phyloP scores from a whole-genome alignment of 169 alveolate species.

The Theileria equi region DNA sequence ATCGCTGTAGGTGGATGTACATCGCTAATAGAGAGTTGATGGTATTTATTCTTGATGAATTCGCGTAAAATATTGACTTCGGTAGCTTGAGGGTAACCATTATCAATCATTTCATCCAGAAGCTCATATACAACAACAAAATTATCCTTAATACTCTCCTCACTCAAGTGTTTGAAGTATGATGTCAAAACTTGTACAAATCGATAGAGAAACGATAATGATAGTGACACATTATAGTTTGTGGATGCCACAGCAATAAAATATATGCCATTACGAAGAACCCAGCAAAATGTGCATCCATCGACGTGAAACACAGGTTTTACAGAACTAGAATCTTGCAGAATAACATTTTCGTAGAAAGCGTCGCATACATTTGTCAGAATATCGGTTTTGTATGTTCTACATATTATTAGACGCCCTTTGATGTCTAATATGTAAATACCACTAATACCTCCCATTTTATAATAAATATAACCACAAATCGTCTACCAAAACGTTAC shows the following conservation, averaged over 20 bases:
- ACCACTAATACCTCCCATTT: slow-evolving; percentile 88
- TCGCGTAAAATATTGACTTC: slow-evolving; percentile 76
- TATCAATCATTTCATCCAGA: slow-evolving; percentile 98
- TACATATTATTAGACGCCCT: slow-evolving; percentile 86
- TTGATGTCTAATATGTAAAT: slow-evolving; percentile 89
- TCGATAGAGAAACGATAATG: slow-evolving; percentile 69
- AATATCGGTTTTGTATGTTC: slow-evolving; percentile 87
- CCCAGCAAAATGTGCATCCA: slow-evolving; percentile 94
- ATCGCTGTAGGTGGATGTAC: slow-evolving; percentile 89
- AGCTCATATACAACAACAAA: slow-evolving; percentile 98
- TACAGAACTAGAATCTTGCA: slow-evolving; percentile 90
- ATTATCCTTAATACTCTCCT: slow-evolving; percentile 98
- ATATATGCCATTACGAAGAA: slow-evolving; percentile 92
- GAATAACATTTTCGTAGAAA: slow-evolving; percentile 88
- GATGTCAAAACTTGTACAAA: slow-evolving; percentile 85
- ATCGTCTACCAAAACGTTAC: too few relatives aligned
- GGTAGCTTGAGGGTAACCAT: slow-evolving; percentile 98
- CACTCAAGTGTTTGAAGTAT: slow-evolving; percentile 95
- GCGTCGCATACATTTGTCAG: slow-evolving; percentile 73
- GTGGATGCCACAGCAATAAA: slow-evolving; percentile 79
- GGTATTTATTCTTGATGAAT: slow-evolving; percentile 85
- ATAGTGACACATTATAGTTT: slow-evolving; percentile 71
- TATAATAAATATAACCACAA: neutral
- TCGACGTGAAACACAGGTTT: slow-evolving; percentile 93
- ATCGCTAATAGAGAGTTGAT: slow-evolving; percentile 72